Base-by-base conservation (phyloP, 2,329 filamentous ascomycete genomes). In the Penicillium sp. region DNA sequence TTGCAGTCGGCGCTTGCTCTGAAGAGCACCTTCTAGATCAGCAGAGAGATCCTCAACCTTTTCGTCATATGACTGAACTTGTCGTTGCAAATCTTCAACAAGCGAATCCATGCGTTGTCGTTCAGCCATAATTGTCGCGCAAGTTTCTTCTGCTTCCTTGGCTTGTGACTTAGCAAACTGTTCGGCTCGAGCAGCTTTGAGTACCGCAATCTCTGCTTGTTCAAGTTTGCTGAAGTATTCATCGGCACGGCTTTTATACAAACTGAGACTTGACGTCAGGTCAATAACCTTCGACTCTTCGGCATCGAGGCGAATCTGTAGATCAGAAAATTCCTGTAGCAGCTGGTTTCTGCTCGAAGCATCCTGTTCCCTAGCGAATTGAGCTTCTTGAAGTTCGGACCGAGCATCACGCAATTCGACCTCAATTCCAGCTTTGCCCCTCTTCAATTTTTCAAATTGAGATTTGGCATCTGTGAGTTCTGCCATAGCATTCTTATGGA, bases 151-250 rank as follows among this genome's bases (percentile, higher is more conserved):
- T 0, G 91, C 89, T 74, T 99, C 93, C 66, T 85, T 87, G 9
- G 90, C 89, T 69, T 97, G 93, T 0, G 89, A 81, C 73, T 90
- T 95, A 56, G 93, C 93, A 70, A 97, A 97, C 65, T 96, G 91
- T 73, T 97, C 93, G 0, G 94, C 93, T 23, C 93, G 85, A 59
- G 83, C 88, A 16, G 93, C 93, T 72, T 97, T 97, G 61, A 99
- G 83, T 18, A 97, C 92, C 0, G 92, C 87, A 63, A 97, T 95
- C 72, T 99, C 93, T 16, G 94, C 94, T 69, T 97, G 93, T 72
- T 99, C 93, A 20, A 99, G 84, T 74, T 96, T 97, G 78, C 86
- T 89, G 75, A 97, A 99, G 74, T 99, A 97, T 70, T 97, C 93
- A 68, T 97, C 91, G 3, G 93, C 89, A 45, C 93, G 86, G 61